Evolutionary conservation across 306 rosid species (phyloP).

Genomic region (Ormosia semicastrata): DNA sequence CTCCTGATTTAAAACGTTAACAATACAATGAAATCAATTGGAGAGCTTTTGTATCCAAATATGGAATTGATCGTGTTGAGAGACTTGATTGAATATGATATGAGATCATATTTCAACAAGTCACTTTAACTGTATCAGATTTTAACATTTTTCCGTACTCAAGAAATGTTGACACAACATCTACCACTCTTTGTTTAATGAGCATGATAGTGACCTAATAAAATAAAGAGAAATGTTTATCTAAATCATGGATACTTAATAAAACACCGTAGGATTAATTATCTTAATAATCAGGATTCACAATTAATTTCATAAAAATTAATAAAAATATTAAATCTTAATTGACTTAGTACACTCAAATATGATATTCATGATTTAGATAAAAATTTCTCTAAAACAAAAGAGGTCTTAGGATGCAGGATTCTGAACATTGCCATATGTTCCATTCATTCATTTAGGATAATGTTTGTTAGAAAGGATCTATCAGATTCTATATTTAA

Average conservation of each 20-base stretch:
- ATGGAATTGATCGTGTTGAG: not conserved
- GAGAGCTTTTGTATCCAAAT: not conserved
- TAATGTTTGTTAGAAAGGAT: not conserved
- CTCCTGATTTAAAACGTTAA: not conserved
- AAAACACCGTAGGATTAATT: too few relatives aligned
- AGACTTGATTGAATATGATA: not conserved
- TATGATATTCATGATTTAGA: too few relatives aligned
- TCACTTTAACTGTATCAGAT: not conserved
- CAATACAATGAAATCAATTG: not conserved
- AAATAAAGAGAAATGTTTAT: too few relatives aligned
- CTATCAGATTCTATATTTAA: not conserved
- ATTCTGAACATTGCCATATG: not conserved
- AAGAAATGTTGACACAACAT: conserved; percentile 26
- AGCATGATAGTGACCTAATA: not conserved
- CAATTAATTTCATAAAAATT: too few relatives aligned
- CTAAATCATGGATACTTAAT: too few relatives aligned
- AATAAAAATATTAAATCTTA: too few relatives aligned
- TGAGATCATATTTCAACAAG: not conserved
- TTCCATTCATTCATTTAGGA: not conserved
- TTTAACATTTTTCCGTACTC: not conserved
- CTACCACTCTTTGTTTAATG: conserved; percentile 19
- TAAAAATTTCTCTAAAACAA: too few relatives aligned
- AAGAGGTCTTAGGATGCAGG: not conserved
- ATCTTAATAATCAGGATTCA: too few relatives aligned
- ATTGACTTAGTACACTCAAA: too few relatives aligned